A percentile compares a stretch with the other conserved stretches of the same genome.
phyloP scores from a whole-genome alignment of 2,329 filamentous ascomycete species.

The Fusarium euwallaceae region DNA sequence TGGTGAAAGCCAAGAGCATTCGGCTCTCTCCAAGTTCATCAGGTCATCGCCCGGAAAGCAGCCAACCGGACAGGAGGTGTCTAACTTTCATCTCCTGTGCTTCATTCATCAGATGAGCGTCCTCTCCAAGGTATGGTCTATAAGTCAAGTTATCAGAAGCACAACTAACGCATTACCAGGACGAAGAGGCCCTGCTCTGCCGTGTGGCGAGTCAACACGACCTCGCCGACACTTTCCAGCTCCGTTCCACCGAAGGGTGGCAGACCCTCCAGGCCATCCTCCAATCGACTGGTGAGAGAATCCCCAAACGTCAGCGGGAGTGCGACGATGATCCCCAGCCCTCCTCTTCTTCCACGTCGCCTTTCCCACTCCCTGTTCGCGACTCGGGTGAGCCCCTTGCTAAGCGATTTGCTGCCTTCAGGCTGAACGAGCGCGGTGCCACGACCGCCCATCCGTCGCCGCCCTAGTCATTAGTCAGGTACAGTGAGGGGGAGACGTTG shows the following conservation, averaged over 20 bases:
- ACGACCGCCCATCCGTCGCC: constrained; percentile 41
- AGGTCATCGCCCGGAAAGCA: constrained; percentile 72
- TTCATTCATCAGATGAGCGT: constrained; percentile 86
- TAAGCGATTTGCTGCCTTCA: constrained; percentile 77
- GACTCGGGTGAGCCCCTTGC: constrained; percentile 68
- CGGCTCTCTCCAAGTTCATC: constrained; percentile 76
- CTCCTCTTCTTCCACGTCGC: constrained; percentile 46
- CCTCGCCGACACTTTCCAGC: constrained; percentile 82
- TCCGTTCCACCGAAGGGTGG: constrained; percentile 92
- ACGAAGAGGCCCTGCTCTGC: constrained; percentile 89
- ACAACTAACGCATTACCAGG: constrained; percentile 64
- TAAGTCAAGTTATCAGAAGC: not conserved
- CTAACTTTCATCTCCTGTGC: constrained; percentile 94
- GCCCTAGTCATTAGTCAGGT: constrained; percentile 38
- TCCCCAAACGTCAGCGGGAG: constrained; percentile 76
- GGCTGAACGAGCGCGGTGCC: constrained; percentile 63
- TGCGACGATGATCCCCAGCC: constrained; percentile 51
- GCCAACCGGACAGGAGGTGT: constrained; percentile 75
- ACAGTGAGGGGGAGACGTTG: constrained; percentile 5
- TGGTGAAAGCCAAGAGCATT: constrained; percentile 86
- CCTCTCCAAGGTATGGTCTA: constrained; percentile 79
- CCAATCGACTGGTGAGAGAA: constrained; percentile 96
- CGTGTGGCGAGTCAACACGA: constrained; percentile 86
- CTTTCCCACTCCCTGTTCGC: constrained; percentile 47
- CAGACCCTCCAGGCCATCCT: constrained; percentile 93